phyloP scores from a whole-genome alignment of 2,329 filamentous ascomycete species.

The Aspergillus latus region DNA sequence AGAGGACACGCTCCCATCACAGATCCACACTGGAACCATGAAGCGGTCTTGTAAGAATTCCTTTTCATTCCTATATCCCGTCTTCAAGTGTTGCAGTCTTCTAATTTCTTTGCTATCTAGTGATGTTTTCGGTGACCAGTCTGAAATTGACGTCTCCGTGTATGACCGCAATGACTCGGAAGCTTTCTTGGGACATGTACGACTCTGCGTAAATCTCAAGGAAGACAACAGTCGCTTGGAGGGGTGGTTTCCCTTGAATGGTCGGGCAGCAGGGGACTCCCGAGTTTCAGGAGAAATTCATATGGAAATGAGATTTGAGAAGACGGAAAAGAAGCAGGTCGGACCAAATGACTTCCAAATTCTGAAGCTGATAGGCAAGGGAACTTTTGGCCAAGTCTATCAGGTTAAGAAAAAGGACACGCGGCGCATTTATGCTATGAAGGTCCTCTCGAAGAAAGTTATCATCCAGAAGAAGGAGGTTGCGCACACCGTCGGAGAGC shows the following conservation, averaged over 20 bases:
- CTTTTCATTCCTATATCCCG: not conserved
- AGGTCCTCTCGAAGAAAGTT: constrained; percentile 98
- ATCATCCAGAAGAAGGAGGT: constrained; percentile 99
- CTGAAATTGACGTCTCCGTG: constrained; percentile 86
- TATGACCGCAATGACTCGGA: constrained; percentile 86
- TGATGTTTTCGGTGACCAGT: constrained; percentile 89
- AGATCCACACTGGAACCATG: constrained; percentile 92
- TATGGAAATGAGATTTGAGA: constrained; percentile 81
- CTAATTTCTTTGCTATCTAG: constrained; percentile 34
- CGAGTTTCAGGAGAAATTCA: constrained; percentile 82
- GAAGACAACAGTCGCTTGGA: constrained; percentile 69
- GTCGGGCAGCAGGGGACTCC: constrained; percentile 75
- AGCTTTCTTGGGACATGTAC: constrained; percentile 89
- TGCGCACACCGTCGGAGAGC: constrained; percentile 91
- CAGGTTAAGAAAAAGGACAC: constrained; percentile 98
- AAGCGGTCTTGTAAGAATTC: constrained; percentile 81
- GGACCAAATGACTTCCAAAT: constrained; percentile 96
- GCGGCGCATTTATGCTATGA: constrained; percentile 96
- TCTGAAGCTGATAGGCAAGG: constrained; percentile 93
- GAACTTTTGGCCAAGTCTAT: constrained; percentile 97
- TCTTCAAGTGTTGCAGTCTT: not conserved
- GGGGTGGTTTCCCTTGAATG: constrained; percentile 81
- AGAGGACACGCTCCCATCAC: constrained; percentile 66
- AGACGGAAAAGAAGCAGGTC: constrained; percentile 84
- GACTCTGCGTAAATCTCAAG: constrained; percentile 71